These are phyloP conservation scores for Acorus gramineus DNA, from an alignment of 106 monocot species.

Conservation along the genomic window DNA sequence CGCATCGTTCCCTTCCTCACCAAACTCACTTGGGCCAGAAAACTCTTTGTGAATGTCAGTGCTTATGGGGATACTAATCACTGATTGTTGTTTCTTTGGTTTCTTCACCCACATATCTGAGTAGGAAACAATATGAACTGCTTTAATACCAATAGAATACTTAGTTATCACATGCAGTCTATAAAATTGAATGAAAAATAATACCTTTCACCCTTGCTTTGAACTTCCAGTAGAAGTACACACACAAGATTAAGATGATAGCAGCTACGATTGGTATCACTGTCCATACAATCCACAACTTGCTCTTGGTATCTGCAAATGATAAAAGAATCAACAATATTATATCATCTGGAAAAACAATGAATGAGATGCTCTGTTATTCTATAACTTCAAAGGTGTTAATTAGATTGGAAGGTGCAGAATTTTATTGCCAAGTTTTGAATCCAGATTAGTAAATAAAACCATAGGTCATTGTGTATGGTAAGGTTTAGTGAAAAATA, in stretches of 20 bases:
- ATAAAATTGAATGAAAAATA: neutral
- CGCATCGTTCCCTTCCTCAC: constrained; percentile 1
- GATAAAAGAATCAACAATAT: neutral
- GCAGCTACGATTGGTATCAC: constrained; percentile 4
- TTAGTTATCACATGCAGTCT: neutral
- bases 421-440: no score
- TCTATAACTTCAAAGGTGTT: no score
- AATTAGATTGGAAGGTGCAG: no score
- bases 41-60: neutral
- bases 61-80: neutral
- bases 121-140: neutral
- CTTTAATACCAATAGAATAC: neutral
- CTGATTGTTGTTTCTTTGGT: neutral
- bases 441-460: no score
- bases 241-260: constrained; percentile 2
- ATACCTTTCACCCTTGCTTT: constrained; percentile 12
- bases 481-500: no score
- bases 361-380: no score
- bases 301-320: constrained; percentile 11
- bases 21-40: neutral
- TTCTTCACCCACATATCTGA: constrained; percentile 4
- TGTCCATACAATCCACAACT: neutral
- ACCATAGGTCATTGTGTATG: no score
- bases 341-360: no score
- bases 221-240: constrained; percentile 5